A percentile compares a stretch with the other conserved stretches of the same genome.
Evolutionary conservation across 2,329 filamentous ascomycete species (phyloP).

Genomic region (Nannizzia gypsea): DNA sequence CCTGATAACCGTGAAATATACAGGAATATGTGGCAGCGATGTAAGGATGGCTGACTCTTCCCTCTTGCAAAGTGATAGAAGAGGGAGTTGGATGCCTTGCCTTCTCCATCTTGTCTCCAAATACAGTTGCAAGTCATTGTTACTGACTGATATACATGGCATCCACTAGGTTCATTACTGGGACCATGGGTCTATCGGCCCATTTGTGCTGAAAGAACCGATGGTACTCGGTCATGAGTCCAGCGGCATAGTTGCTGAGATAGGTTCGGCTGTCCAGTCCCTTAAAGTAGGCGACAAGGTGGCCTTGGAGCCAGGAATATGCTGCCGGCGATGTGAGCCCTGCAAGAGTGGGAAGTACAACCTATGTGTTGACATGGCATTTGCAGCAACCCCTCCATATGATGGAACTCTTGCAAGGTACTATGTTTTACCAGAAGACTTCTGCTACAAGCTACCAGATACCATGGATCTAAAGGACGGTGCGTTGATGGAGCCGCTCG

Average conservation of each 20-base stretch:
- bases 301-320: slow-evolving; percentile 57
- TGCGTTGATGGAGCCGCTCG: slow-evolving; percentile 78
- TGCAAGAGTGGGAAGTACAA: slow-evolving; percentile 58
- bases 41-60: slow-evolving; percentile 30
- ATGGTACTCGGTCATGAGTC: slow-evolving; percentile 59
- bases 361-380: slow-evolving; percentile 74
- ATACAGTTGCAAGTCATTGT: too few relatives aligned
- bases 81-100: too few relatives aligned
- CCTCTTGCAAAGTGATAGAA: background rate
- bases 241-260: slow-evolving; percentile 56
- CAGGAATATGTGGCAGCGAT: slow-evolving; percentile 79
- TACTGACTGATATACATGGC: too few relatives aligned
- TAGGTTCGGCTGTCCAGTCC: slow-evolving; percentile 53
- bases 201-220: slow-evolving; percentile 34
- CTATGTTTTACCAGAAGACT: slow-evolving; percentile 73
- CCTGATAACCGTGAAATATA: slow-evolving; percentile 69
- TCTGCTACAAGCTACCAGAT: slow-evolving; percentile 82
- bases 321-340: slow-evolving; percentile 52
- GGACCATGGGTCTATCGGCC: slow-evolving; percentile 36
- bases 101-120: background rate
- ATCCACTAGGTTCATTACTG: slow-evolving; percentile 34
- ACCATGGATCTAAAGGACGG: slow-evolving; percentile 70
- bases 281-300: slow-evolving; percentile 53
- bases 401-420: slow-evolving; percentile 83
- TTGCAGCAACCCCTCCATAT: slow-evolving; percentile 87